Evolutionary conservation across 768 basidiomycete species (phyloP).

Genomic region (Termitomyces sp.): DNA sequence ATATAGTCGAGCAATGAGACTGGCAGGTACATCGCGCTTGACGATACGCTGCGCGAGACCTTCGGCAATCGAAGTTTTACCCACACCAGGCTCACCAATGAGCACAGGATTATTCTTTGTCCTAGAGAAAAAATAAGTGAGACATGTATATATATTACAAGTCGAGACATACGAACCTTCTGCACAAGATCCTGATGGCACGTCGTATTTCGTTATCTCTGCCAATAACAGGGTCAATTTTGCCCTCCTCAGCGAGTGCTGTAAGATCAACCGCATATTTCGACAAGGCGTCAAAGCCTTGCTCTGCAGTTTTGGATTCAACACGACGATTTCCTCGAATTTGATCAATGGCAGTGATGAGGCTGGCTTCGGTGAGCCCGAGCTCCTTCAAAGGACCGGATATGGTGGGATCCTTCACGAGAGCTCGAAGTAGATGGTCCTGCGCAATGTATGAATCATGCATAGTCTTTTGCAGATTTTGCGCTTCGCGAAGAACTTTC

Average conservation of each 20-base stretch:
- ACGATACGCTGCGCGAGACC: conserved; percentile 95
- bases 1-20: conserved; percentile 69
- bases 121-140: conserved; percentile 33
- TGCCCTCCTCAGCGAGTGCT: conserved; percentile 83
- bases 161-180: conserved; percentile 42
- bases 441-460: conserved; percentile 91
- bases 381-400: conserved; percentile 71
- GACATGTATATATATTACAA: not conserved
- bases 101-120: conserved; percentile 98
- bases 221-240: conserved; percentile 94
- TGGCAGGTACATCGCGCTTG: conserved; percentile 84
- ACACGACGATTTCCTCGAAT: conserved; percentile 81
- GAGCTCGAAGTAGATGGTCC: conserved; percentile 85
- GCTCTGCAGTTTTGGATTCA: conserved; percentile 83
- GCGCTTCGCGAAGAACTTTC: conserved; percentile 73
- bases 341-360: conserved; percentile 77
- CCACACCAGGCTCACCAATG: conserved; percentile 93
- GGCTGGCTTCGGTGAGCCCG: conserved; percentile 60
- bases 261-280: conserved; percentile 91
- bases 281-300: conserved; percentile 88
- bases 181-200: conserved; percentile 76
- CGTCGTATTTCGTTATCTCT: conserved; percentile 91
- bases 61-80: conserved; percentile 94
- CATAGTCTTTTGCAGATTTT: conserved; percentile 75
- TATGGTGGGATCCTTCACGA: conserved; percentile 72